Base-by-base conservation (phyloP, 257 asterid species). In the Nicotiana sylvestris region DNA sequence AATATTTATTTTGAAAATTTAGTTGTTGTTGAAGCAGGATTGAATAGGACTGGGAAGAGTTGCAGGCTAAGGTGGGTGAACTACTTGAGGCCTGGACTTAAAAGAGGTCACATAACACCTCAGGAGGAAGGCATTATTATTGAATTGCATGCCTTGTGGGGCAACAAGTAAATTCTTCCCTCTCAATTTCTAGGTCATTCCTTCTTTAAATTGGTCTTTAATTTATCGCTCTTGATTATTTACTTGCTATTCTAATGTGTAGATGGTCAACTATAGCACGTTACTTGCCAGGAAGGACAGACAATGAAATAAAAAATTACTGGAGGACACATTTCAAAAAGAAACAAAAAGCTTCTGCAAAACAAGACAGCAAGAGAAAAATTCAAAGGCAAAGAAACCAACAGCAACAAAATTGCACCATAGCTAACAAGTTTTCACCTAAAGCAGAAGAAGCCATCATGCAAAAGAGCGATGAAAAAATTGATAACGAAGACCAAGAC, bases 21-120 rank as follows among this genome's bases (percentile, higher is more conserved):
- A 18, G 25, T 2, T 27, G 0, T 85, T 66, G 60, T 46, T 15
- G 43, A 27, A 67, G 1, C 81, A 89, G 92, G 92, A 49, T n/a
- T 89, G 83, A 87, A 84, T 9, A 87, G 92, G 76, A 87, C 70
- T 21, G 90, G 89, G 16, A 89, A 89, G 77, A 89, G 92, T 83
- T 87, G 92, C 46, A 87, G 92, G 80, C 81, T 89, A 9, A 89
- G 92, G 69, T 89, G 92, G 90, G 88, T 89, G 77, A 89, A 89
- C 17, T 89, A 89, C 82, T 78, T 89, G 4, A 87, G 88, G 77
- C 92, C 90, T 10, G 90, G 89, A 7, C 87, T 87, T 8, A 89
- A 82, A 58, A 86, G 86, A 86, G 89, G 92, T 11, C 84, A 82
- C 25, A 58, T 89, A 46, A 86, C 92, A 29, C 90, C 90, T 65